Evolutionary conservation across 2,329 filamentous ascomycete genomes (phyloP).

Genomic region (Xylaria sp.): DNA sequence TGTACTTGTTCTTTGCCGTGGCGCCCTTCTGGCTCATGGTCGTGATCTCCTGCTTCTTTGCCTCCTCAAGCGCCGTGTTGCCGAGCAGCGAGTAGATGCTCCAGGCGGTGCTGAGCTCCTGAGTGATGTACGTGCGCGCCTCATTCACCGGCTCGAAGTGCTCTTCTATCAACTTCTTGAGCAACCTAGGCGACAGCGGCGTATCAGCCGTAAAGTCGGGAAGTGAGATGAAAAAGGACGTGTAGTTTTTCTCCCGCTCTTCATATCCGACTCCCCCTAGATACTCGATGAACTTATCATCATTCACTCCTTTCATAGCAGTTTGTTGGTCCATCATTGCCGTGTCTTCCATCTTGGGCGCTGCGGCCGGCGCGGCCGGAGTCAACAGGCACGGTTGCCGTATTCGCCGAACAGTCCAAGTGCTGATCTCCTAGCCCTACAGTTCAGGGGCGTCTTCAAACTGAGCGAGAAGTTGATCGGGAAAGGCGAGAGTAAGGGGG

Average conservation of each 20-base stretch:
- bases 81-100: background rate
- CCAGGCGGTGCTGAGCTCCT: background rate
- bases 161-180: slow-evolving; percentile 9
- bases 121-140: background rate
- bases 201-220: no score
- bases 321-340: no score
- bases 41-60: background rate
- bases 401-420: background rate
- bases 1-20: background rate
- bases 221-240: no score
- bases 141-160: slow-evolving; percentile 1
- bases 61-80: background rate
- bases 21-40: background rate
- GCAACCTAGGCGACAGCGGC: slow-evolving; percentile 2
- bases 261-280: background rate
- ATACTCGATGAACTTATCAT: background rate
- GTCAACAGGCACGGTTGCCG: background rate
- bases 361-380: background rate
- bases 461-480: background rate
- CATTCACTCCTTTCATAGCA: no score
- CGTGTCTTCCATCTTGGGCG: slow-evolving; percentile 14
- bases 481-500: background rate
- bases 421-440: background rate
- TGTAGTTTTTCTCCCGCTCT: background rate
- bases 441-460: background rate